These are phyloP conservation scores for Aspergillus nidulans DNA, from an alignment of 495 filamentous ascomycete species.

Conservation along the genomic window DNA sequence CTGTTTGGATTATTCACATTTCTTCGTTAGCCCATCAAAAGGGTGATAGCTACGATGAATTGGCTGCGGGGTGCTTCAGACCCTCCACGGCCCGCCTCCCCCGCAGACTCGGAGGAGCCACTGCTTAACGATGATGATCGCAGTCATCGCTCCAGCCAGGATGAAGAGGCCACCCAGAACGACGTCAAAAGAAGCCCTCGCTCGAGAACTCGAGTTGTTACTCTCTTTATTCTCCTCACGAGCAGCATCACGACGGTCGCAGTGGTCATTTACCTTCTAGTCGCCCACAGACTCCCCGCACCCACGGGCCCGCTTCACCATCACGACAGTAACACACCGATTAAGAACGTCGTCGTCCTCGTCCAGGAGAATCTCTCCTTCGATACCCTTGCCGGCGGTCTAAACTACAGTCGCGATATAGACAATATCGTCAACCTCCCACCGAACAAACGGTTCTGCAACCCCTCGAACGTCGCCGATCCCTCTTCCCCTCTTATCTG, in stretches of 20 bases:
- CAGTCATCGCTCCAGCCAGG: slow-evolving; percentile 1
- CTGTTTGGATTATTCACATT: too few relatives aligned
- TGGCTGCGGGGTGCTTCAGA: slow-evolving; percentile 1
- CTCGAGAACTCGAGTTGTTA: background rate
- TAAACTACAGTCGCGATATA: slow-evolving; percentile 32
- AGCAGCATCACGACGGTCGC: background rate
- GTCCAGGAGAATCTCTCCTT: slow-evolving; percentile 44
- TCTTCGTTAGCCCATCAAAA: background rate
- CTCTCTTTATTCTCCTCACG: background rate
- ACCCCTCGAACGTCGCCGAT: slow-evolving; percentile 35
- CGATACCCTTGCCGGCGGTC: slow-evolving; percentile 39
- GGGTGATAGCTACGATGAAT: background rate
- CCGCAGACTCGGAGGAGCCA: slow-evolving; percentile 1
- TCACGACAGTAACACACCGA: slow-evolving; percentile 18
- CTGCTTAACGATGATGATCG: slow-evolving; percentile 1
- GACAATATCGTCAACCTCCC: slow-evolving; percentile 30
- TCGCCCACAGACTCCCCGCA: background rate
- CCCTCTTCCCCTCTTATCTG: slow-evolving; percentile 33
- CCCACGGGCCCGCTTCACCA: background rate
- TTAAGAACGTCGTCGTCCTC: slow-evolving; percentile 44
- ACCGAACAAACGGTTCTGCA: slow-evolving; percentile 25
- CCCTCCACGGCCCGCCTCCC: background rate
- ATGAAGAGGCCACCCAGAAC: background rate
- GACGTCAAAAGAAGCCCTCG: background rate
- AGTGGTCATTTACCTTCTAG: background rate